Evolutionary conservation across 345 rosid genomes (phyloP).

Genomic region (Sonneratia alba): DNA sequence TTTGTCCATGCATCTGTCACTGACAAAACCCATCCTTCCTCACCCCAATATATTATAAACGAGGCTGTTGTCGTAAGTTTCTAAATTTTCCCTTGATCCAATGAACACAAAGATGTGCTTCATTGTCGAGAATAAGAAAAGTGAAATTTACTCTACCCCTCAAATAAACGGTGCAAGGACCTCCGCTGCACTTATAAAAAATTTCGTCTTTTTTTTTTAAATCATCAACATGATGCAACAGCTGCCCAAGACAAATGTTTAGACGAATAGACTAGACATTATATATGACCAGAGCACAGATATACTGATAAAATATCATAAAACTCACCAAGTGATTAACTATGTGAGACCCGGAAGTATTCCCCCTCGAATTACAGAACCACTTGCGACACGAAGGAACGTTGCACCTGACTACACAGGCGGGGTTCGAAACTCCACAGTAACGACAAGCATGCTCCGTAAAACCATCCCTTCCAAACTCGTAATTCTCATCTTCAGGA

Average conservation of each 20-base stretch:
- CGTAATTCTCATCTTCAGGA: conserved; percentile 72
- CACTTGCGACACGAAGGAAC: conserved; percentile 97
- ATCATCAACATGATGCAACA: neutral
- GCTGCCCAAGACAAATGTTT: neutral
- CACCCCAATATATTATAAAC: neutral
- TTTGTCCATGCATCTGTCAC: neutral
- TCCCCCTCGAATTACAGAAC: conserved; percentile 99
- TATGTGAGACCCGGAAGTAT: conserved; percentile 97
- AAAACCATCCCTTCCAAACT: conserved; percentile 69
- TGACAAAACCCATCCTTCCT: neutral
- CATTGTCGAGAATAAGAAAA: neutral
- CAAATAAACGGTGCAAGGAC: neutral
- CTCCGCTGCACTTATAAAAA: neutral
- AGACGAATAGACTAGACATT: neutral
- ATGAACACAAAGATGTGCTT: neutral
- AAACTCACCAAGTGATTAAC: conserved; percentile 92
- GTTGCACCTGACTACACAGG: conserved; percentile 95
- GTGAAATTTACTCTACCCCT: neutral
- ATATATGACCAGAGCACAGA: neutral
- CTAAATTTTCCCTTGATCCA: neutral
- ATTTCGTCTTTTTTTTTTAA: neutral
- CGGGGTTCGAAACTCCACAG: conserved; percentile 96
- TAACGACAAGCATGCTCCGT: conserved; percentile 92
- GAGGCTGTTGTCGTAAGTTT: no score
- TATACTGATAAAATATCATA: neutral